phyloP scores from a whole-genome alignment of 441 rosid species.

The Capsella rubella region DNA sequence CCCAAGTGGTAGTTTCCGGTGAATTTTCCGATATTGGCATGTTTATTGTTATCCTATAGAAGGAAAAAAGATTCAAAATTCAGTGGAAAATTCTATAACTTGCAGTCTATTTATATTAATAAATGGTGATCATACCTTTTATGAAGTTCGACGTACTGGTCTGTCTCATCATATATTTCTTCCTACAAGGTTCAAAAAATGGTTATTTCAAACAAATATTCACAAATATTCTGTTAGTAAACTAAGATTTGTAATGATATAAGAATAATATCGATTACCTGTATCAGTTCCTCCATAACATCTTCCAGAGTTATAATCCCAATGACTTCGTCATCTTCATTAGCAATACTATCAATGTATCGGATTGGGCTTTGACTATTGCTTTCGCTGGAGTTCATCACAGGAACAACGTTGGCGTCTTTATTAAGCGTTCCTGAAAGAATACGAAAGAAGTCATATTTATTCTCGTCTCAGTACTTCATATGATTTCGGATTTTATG shows the following conservation, averaged over 20 bases:
- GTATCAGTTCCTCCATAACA: conserved; percentile 89
- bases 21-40: conserved; percentile 52
- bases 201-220: not conserved
- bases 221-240: not conserved
- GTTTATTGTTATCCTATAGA: conserved; percentile 59
- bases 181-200: conserved; percentile 53
- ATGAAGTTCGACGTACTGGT: conserved; percentile 65
- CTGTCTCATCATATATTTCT: conserved; percentile 88
- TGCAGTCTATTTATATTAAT: not conserved
- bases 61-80: not conserved
- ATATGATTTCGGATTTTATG: conserved; percentile 5
- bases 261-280: conserved; percentile 47
- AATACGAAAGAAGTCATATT: not conserved
- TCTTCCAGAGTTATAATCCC: conserved; percentile 93
- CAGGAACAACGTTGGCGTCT: conserved; percentile 44
- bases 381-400: conserved; percentile 33
- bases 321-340: conserved; percentile 58
- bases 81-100: conserved; percentile 12
- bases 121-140: conserved; percentile 49
- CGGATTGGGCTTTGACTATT: conserved; percentile 40
- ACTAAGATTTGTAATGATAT: not conserved
- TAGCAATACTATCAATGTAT: conserved; percentile 42
- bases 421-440: conserved; percentile 45
- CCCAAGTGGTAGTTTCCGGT: conserved; percentile 45
- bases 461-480: not conserved